phyloP scores from a whole-genome alignment of 805 yeast genomes.

The Candida quercuum region DNA sequence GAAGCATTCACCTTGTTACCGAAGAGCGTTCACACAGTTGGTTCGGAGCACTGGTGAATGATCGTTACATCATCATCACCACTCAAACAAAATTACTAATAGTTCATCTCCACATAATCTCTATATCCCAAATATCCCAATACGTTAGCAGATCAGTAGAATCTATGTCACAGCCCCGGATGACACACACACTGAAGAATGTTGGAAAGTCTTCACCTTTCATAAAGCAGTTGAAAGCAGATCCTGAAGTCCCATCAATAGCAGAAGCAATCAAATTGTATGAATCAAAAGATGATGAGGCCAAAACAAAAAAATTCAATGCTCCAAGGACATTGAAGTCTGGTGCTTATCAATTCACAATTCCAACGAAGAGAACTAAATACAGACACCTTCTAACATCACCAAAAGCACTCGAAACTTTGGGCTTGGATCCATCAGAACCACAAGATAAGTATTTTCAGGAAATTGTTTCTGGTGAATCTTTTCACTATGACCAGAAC shows the following conservation, averaged over 20 bases:
- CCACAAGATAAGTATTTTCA: conserved; percentile 40
- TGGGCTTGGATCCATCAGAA: conserved; percentile 44
- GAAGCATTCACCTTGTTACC: no score
- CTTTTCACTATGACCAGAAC: conserved; percentile 31
- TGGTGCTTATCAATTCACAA: conserved; percentile 70
- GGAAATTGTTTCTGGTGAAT: conserved; percentile 57
- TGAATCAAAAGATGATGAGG: conserved; percentile 18
- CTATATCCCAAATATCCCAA: no score
- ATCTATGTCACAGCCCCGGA: not conserved
- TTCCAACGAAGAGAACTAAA: conserved; percentile 57
- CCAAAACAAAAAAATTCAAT: conserved; percentile 31
- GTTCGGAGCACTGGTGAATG: no score
- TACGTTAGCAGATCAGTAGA: not conserved
- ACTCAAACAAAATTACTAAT: no score
- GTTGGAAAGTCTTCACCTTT: conserved; percentile 12
- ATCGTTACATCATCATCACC: no score
- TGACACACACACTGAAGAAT: conserved; percentile 7
- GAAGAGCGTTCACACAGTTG: no score
- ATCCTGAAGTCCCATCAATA: conserved; percentile 26
- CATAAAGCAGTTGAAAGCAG: conserved; percentile 17
- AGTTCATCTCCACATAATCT: no score
- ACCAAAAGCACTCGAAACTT: conserved; percentile 51
- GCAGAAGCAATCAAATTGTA: conserved; percentile 23
- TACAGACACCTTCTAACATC: conserved; percentile 55
- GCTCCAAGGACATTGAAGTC: conserved; percentile 45